These are phyloP conservation scores for Colletotrichum theobromicola DNA, from an alignment of 2,329 filamentous ascomycete genomes.

Conservation along the genomic window DNA sequence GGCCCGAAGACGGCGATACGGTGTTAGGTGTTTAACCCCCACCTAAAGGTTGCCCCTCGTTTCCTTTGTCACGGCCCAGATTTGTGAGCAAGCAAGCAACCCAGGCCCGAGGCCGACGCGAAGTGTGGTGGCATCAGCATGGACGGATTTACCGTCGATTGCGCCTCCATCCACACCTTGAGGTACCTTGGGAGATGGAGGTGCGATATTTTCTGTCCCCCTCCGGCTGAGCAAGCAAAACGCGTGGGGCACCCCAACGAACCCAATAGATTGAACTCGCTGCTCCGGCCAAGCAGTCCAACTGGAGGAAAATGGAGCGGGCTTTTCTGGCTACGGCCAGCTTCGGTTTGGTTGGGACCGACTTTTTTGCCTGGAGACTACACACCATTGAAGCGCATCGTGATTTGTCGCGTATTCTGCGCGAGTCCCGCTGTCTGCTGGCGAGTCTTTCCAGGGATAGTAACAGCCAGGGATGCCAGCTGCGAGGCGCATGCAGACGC, in stretches of 20 bases:
- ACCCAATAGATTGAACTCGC: slow-evolving; percentile 13
- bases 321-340: background rate
- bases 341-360: slow-evolving; percentile 22
- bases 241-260: slow-evolving; percentile 19
- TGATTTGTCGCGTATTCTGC: slow-evolving; percentile 14
- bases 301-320: slow-evolving; percentile 16
- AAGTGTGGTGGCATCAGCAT: background rate
- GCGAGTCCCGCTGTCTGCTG: slow-evolving; percentile 1
- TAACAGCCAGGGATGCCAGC: background rate
- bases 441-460: background rate
- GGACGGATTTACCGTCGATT: slow-evolving; percentile 3
- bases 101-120: background rate
- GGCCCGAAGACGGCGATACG: slow-evolving; percentile 19
- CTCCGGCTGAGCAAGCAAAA: slow-evolving; percentile 1
- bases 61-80: slow-evolving; percentile 7
- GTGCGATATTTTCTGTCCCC: slow-evolving; percentile 22
- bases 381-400: slow-evolving; percentile 17
- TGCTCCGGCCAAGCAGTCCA: slow-evolving; percentile 14
- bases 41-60: slow-evolving; percentile 6
- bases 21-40: slow-evolving; percentile 12
- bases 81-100: slow-evolving; percentile 6
- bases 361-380: background rate
- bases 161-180: slow-evolving; percentile 9
- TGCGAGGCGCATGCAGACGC: slow-evolving; percentile 12
- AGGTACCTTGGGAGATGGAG: slow-evolving; percentile 17